Evolutionary conservation across 139 green algal genomes (phyloP).

Genomic region (Volvox reticuliferus): DNA sequence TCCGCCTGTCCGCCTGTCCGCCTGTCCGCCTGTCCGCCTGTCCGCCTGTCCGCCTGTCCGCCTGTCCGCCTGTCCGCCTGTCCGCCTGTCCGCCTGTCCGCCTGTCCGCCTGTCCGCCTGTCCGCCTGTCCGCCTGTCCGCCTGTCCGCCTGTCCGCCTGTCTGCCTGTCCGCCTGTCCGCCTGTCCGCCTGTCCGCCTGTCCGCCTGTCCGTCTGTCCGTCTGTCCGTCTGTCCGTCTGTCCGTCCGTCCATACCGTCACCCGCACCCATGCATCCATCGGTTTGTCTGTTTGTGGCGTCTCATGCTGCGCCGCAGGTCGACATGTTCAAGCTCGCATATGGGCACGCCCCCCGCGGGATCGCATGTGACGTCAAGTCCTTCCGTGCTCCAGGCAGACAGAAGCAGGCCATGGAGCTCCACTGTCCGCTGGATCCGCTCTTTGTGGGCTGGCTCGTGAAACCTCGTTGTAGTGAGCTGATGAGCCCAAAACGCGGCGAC

Average conservation of each 20-base stretch:
- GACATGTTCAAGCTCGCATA: background rate
- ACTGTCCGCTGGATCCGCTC: background rate
- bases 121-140: background rate
- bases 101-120: background rate
- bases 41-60: background rate
- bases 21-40: background rate
- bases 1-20: background rate
- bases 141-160: background rate
- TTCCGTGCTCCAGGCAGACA: background rate
- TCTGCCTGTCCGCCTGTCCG: background rate
- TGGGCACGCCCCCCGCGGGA: background rate
- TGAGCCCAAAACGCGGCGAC: too few relatives aligned
- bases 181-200: too few relatives aligned
- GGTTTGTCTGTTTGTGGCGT: background rate
- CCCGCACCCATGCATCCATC: background rate
- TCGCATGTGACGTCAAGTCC: background rate
- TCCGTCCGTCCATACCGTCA: background rate
- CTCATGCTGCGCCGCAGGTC: background rate
- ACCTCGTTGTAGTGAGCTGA: background rate
- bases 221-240: background rate
- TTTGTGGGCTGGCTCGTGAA: conserved; percentile 7
- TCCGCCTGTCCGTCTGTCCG: background rate
- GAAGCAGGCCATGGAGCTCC: background rate
- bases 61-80: background rate
- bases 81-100: background rate